A percentile compares a stretch with the other conserved stretches of the same genome.
phyloP scores from a whole-genome alignment of 345 rosid species.

The Lepidium aucheri region DNA sequence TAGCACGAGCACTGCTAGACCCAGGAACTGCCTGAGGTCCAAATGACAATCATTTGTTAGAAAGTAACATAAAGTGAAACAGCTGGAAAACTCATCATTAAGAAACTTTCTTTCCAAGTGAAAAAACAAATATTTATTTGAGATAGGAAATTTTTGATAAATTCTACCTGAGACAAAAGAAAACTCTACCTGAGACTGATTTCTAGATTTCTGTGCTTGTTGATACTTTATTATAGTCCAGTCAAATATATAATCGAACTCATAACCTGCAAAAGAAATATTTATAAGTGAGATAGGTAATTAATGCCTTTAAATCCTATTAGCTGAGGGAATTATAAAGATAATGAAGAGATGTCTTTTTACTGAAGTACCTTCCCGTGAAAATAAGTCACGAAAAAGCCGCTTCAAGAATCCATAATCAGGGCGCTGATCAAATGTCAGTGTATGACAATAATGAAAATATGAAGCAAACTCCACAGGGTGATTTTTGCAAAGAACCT shows the following conservation, averaged over 20 bases:
- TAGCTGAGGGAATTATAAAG: neutral
- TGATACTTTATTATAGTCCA: conserved; percentile 95
- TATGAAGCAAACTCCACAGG: conserved; percentile 89
- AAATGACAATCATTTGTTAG: conserved; percentile 7
- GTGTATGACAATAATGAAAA: conserved; percentile 80
- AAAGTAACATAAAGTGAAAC: neutral
- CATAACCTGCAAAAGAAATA: conserved; percentile 48
- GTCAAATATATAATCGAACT: conserved; percentile 79
- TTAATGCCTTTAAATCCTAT: neutral
- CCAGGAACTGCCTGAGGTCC: conserved; percentile 56
- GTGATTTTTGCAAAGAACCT: conserved; percentile 78
- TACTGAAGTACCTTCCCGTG: conserved; percentile 60
- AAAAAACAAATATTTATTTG: neutral
- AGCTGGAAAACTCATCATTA: neutral
- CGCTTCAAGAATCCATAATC: conserved; percentile 93
- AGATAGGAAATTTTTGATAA: neutral
- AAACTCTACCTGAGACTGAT: conserved; percentile 44
- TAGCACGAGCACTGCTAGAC: conserved; percentile 51
- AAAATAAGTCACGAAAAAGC: conserved; percentile 66
- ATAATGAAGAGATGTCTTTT: neutral
- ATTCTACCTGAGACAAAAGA: conserved; percentile 29
- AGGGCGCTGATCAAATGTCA: conserved; percentile 85
- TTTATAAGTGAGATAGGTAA: neutral
- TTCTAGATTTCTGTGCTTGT: conserved; percentile 59
- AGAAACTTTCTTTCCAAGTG: neutral